These are phyloP conservation scores for Fusarium torulosum DNA, from an alignment of 2,329 filamentous ascomycete genomes.

Conservation along the genomic window DNA sequence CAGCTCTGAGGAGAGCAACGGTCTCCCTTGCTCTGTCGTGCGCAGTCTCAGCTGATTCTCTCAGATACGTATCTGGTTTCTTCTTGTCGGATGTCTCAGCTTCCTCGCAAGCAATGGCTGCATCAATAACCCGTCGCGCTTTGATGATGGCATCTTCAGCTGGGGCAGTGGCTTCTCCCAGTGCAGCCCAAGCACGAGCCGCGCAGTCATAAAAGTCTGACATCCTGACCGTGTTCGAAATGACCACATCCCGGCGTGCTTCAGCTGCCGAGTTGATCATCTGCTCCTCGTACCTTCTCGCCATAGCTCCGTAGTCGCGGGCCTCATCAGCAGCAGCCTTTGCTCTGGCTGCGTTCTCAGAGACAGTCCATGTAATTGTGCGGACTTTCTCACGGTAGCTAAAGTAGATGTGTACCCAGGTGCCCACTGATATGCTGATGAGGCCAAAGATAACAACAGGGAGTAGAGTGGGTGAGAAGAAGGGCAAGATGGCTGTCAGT, in stretches of 20 bases:
- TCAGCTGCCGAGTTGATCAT: constrained; percentile 12
- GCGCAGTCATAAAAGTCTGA: constrained; percentile 29
- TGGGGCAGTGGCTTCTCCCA: constrained; percentile 31
- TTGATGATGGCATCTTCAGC: constrained; percentile 32
- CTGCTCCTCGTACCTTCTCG: constrained; percentile 29
- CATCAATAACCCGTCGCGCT: constrained; percentile 25
- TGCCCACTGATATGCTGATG: constrained; percentile 11
- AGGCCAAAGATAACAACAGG: constrained; percentile 21
- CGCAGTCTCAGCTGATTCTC: constrained; percentile 32
- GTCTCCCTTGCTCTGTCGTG: constrained; percentile 30
- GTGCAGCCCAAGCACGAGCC: constrained; percentile 26
- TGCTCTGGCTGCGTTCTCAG: constrained; percentile 17
- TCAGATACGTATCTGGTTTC: constrained; percentile 13
- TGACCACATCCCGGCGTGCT: constrained; percentile 20
- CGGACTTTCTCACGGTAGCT: constrained; percentile 23
- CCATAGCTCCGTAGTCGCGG: constrained; percentile 8
- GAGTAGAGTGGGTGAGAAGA: constrained; percentile 18
- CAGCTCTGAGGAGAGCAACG: constrained; percentile 19
- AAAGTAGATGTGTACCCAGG: constrained; percentile 29
- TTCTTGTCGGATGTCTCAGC: constrained; percentile 27
- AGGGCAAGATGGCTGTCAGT: constrained; percentile 13
- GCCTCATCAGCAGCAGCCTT: constrained; percentile 28
- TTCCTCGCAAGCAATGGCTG: constrained; percentile 23
- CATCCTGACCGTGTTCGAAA: background rate
- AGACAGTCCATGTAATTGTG: constrained; percentile 1